Evolutionary conservation across 2,329 filamentous ascomycete species (phyloP), one percentile per base, ranked within the genome.

Genomic region (Penicillium sp.): DNA sequence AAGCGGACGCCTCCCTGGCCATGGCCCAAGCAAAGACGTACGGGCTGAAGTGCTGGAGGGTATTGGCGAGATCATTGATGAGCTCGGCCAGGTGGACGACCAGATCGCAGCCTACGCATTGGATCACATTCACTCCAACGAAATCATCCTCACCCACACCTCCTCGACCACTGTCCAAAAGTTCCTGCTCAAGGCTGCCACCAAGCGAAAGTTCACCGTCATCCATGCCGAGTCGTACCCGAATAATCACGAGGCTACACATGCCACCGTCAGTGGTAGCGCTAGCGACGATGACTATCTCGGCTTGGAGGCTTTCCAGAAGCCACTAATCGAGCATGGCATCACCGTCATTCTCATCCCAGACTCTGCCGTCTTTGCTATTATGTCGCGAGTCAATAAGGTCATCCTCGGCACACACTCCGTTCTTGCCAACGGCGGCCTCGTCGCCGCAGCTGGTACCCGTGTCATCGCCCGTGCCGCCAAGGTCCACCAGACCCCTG

Each of bases 301-400:
- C 33, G 73, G 70, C 53, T 63, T 71, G 19, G 77, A 80, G 72
- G 75, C 82, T 45, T 83, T 97, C 74, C 84, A 86, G 44, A 96
- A 94, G 74, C 87, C 91, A 45, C 81, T 97, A 57, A 86, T 84
- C 5, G 83, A 87, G 1, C 84, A 87, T 35, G 92, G 92, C 26
- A 89, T 95, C 53, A 88, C 85, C 1, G 88, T 96, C 40, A 89
- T 97, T 64, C 83, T 90, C 57, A 87, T 97, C 53, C 86, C 90
- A 41, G 92, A 96, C 73, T 88, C 87, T 8, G 89, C 91, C 10
- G 83, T 96, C 51, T 95, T 92, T 77, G 91, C 92, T 1, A 89
- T 97, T 67, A 97, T 99, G 90, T 89, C 92, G 9, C 86, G 89
- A 57, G 90, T 97, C 65, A 95, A 93, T 80, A 97, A 97, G 77